Conservation (phyloP, 2,329 filamentous ascomycete genomes). For the Cladobotryum protrusum region DNA sequence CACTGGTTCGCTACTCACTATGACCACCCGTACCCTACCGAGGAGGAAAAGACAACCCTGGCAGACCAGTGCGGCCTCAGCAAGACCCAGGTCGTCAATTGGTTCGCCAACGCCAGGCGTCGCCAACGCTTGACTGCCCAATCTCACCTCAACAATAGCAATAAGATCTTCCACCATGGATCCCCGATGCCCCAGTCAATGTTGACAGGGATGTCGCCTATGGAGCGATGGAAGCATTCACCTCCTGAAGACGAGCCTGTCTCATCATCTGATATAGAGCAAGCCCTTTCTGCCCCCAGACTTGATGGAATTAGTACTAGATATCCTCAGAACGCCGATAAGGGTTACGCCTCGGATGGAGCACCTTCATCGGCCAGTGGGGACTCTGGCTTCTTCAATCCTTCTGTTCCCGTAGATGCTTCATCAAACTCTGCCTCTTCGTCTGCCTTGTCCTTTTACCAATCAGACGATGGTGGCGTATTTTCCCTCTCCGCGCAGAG, state of each 20-base stretch:
- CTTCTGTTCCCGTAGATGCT: constrained; percentile 13
- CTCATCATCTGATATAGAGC: constrained; percentile 32
- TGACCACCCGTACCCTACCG: constrained; percentile 42
- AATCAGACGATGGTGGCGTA: constrained; percentile 7
- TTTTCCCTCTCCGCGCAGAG: constrained; percentile 16
- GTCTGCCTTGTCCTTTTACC: constrained; percentile 16
- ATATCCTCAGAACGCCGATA: constrained; percentile 10
- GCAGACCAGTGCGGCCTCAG: constrained; percentile 39
- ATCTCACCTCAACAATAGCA: constrained; percentile 20
- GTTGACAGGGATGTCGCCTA: constrained; percentile 35
- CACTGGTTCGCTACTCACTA: constrained; percentile 41
- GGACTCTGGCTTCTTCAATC: constrained; percentile 22
- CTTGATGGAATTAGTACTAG: background rate
- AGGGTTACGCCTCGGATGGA: constrained; percentile 19
- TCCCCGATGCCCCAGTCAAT: constrained; percentile 37
- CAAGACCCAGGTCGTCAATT: constrained; percentile 39
- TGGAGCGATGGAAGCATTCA: constrained; percentile 37
- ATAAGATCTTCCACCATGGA: constrained; percentile 28
- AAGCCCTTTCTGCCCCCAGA: constrained; percentile 18
- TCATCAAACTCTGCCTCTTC: constrained; percentile 25
- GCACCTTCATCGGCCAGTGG: constrained; percentile 26
- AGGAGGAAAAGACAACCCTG: constrained; percentile 37
- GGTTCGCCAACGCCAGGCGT: constrained; percentile 46
- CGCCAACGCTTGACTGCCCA: constrained; percentile 35
- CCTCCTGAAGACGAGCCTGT: constrained; percentile 41